These are phyloP conservation scores for Mycotypha africana DNA, from an alignment of 371 early-diverging fungal genomes.

Conservation along the genomic window DNA sequence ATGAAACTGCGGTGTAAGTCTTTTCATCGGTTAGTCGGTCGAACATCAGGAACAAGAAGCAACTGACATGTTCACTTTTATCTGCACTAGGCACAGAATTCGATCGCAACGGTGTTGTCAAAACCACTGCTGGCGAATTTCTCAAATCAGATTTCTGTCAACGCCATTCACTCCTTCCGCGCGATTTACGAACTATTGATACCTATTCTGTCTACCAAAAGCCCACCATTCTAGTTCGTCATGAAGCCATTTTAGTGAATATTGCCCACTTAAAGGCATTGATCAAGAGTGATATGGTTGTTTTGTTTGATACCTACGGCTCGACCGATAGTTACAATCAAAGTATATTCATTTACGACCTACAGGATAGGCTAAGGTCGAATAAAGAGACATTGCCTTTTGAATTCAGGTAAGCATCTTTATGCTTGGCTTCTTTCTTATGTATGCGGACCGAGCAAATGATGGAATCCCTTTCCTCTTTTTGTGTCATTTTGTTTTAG, in stretches of 20 bases:
- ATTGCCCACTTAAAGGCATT: conserved; percentile 76
- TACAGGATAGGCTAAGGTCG: conserved; percentile 67
- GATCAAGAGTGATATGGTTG: conserved; percentile 74
- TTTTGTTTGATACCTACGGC: conserved; percentile 71
- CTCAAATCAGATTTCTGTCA: conserved; percentile 72
- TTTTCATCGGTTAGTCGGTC: no score
- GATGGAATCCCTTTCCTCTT: no score
- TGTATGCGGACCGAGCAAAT: no score
- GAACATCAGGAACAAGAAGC: no score
- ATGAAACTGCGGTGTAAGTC: conserved; percentile 31
- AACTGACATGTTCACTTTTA: no score
- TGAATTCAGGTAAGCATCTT: conserved; percentile 67
- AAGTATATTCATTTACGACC: conserved; percentile 72
- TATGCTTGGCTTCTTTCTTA: no score
- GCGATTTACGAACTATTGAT: conserved; percentile 79
- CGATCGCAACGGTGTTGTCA: conserved; percentile 65
- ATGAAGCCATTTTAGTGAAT: conserved; percentile 79
- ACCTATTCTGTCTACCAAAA: conserved; percentile 72
- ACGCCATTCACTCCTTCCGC: conserved; percentile 68
- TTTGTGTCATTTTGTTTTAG: conserved; percentile 14
- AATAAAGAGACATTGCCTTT: conserved; percentile 51
- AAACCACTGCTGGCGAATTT: conserved; percentile 71
- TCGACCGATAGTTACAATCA: conserved; percentile 65
- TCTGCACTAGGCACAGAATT: conserved; percentile 69
- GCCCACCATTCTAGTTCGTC: conserved; percentile 82